Evolutionary conservation across 345 rosid species (phyloP), one percentile per base, ranked within the genome.

Genomic region (Eucalyptus dawsonii): DNA sequence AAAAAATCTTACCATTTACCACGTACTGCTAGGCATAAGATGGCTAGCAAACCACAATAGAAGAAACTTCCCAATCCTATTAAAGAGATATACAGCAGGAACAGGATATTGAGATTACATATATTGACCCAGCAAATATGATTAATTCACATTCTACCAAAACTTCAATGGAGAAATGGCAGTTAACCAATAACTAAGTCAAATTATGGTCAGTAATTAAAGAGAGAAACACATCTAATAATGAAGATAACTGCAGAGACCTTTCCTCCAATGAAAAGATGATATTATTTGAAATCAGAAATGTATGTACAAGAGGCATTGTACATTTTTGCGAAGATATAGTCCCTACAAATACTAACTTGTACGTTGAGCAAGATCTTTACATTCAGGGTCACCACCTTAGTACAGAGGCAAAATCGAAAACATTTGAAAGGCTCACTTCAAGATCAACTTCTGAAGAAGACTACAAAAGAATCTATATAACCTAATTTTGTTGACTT

Each of bases 251-350:
- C 47, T 29, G 85, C 27, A 88, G 86, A 34, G 45, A 69, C 67
- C 87, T 88, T 34, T 80, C 34, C 88, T 87, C 65, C 94, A 92
- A 54, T 51, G 47, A 91, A 92, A 93, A 92, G 91, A 93, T 93
- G 89, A 91, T 93, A 91, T 95, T 95, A 96, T 97, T 93, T 87
- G 92, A 92, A 93, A 95, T 90, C 91, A 89, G 90, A 93, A 94
- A 94, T 93, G 95, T 95, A 95, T 98, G 93, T 97, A 98, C 99
- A 98, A 88, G 95, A 92, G 93, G 92, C 93, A 91, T 91, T 91
- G 93, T 93, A 92, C 94, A 92, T 93, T 91, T 93, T 92, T 91
- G 94, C 96, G 93, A 93, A 91, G 91, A 89, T 88, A 89, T 90
- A 92, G 93, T 92, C 83, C 83, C 87, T 93, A 94, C 93, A 89